Base-by-base conservation (phyloP, 805 yeast genomes). In the Candida multigemmis region DNA sequence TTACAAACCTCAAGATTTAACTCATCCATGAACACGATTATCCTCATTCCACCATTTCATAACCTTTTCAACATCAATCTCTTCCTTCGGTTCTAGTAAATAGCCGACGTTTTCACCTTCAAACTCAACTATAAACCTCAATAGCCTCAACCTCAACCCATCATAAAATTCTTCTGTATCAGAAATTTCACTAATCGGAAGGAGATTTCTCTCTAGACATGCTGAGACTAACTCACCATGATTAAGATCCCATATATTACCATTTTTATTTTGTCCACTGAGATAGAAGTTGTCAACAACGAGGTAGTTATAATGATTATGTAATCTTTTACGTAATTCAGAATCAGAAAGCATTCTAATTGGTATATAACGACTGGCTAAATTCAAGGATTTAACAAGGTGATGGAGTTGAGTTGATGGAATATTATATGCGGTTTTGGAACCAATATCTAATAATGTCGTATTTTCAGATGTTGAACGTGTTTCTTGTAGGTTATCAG, bases 121-220 rank as follows among this genome's bases (percentile, higher is more conserved):
- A 46, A 61, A 53, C 42, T 70, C 42, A 26, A 56, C 43, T 23
- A 62, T 33, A 46, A 57, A 67, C 20, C 56, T 44, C 13, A 68
- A 41, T 13, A 72, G 38, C 22, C 56, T 48, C 20, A 56, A 29
- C 16, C 68, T 56, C 12, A 55, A 35, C 9, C 50, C 50, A 23
- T 55, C 50, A 12, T 50, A 27, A 24, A 36, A 45, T 1, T 30
- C 34, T 12, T 36, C 20, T 20, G 12, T 20, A 10, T 20, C 22
- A 10, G 9, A 12, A 20, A 6, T 7, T 6, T 20, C 22, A 7
- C 19, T 10, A 7, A n/a, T n/a, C 4, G 21, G 27, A 10, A 74
- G 55, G 23, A 78, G 47, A 15, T 74, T 75, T 31, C 86, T 59
- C 33, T 72, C 75, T 21, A 74, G 37, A 35, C 80, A 68, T 5